Conservation (phyloP, 2,329 filamentous ascomycete genomes). For the Fusarium neocosmosporiellum region DNA sequence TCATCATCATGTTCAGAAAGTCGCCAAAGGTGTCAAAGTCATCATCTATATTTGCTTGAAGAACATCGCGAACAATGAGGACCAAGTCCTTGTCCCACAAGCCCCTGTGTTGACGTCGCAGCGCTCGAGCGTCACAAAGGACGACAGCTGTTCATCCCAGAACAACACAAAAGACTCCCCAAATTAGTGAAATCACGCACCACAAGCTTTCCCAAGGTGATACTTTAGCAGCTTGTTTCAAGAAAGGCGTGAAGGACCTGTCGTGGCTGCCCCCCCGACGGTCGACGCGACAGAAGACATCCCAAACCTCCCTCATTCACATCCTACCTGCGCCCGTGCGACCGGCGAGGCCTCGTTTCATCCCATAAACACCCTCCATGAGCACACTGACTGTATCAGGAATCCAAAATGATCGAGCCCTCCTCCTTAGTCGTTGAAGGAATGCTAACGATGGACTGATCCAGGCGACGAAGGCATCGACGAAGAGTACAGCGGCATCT, state of each 20-base stretch:
- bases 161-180: not conserved
- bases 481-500: not conserved
- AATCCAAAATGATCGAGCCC: not conserved
- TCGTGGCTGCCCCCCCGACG: not conserved
- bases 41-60: not conserved
- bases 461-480: not conserved
- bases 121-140: not conserved
- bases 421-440: not conserved
- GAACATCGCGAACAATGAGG: not conserved
- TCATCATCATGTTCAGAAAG: not conserved
- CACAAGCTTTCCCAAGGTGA: not conserved
- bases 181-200: fast-evolving
- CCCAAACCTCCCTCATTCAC: not conserved
- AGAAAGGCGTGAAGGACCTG: not conserved
- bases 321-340: not conserved
- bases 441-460: not conserved
- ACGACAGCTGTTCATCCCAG: not conserved
- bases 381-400: too few species aligned
- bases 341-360: not conserved
- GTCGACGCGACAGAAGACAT: not conserved
- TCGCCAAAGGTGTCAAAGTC: not conserved
- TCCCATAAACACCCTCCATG: fast-evolving
- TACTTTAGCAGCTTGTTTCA: not conserved
- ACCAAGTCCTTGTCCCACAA: not conserved
- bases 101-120: not conserved